Base-by-base conservation (phyloP, 2,329 filamentous ascomycete genomes). In the Nectriaceae sp. region DNA sequence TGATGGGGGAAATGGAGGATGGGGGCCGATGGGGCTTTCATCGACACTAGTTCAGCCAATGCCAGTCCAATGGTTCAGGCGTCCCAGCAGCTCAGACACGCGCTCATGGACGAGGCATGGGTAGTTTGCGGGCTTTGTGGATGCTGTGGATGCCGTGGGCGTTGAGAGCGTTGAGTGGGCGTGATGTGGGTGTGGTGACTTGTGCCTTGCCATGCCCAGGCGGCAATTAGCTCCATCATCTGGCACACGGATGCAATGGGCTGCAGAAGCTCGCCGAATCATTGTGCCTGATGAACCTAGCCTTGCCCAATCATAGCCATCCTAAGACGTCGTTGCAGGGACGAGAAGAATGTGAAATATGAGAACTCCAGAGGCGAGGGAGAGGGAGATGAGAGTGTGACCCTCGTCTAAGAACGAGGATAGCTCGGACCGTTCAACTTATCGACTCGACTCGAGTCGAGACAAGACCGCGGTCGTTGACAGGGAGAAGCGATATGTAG, bases 201-300 rank as follows among this genome's bases (percentile, higher is more conserved):
- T 49, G 44, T 48, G n/a, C n/a, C n/a, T n/a, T 43, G 42, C 38
- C 49, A 45, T 41, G 42, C 46, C 50, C 56, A 53, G 59, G 57
- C 55, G 55, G 57, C 50, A 50, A 61, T 54, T 61, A 57, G 52
- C 57, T 57, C 59, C 54, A 49, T 53, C 48, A 54, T 45, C 52
- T 55, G 56, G 47, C 58, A 50, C 42, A 37, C 42, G 51, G 42
- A 44, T 47, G 45, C 42, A 48, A 39, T 39, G n/a, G 46, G 44
- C 55, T 42, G 40, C 46, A 46, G 40, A 29, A 46, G 49, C 53
- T 55, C 38, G 50, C 44, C 46, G 48, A 52, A 52, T 57, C 51
- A 56, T 52, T 44, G 42, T 48, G 48, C 8, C 33, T 20, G 37
- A 39, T 10, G 37, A 21, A 21, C 5, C n/a, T 8, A 11, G 8